phyloP scores from a whole-genome alignment of 2,329 filamentous ascomycete species.

The Xylariaceae sp. region DNA sequence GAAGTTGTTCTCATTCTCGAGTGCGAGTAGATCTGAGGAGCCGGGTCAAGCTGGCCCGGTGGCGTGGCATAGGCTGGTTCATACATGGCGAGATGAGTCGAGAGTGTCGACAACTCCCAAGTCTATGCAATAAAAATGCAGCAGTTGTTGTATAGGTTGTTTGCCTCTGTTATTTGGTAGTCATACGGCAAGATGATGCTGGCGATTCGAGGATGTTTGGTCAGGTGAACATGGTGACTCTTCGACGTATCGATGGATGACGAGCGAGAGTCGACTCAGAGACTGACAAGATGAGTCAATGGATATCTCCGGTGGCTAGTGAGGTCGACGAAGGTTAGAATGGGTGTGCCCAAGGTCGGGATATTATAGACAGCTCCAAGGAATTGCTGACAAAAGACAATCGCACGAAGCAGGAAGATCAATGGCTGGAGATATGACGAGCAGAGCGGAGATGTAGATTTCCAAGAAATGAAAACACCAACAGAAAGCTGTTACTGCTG shows the following conservation, averaged over 20 bases:
- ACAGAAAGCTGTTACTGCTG: background rate
- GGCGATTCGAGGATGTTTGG: background rate
- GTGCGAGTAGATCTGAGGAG: slow-evolving; percentile 42
- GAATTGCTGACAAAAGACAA: background rate
- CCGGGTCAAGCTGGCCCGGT: slow-evolving; percentile 29
- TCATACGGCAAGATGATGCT: background rate
- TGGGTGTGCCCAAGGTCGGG: background rate
- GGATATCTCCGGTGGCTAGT: background rate
- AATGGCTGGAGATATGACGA: slow-evolving; percentile 4
- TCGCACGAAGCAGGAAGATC: background rate
- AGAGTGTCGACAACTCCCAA: slow-evolving; percentile 8
- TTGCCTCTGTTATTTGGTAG: background rate
- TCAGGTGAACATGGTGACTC: background rate
- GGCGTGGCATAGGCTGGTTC: slow-evolving; percentile 29
- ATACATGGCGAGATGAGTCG: slow-evolving; percentile 26
- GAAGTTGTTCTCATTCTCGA: slow-evolving; percentile 53
- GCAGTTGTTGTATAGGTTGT: background rate
- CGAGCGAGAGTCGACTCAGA: background rate
- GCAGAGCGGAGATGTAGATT: background rate
- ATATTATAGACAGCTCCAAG: background rate
- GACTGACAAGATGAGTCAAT: slow-evolving; percentile 4
- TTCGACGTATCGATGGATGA: slow-evolving; percentile 1
- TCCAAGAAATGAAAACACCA: background rate
- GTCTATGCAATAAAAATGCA: slow-evolving; percentile 12
- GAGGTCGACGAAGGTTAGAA: slow-evolving; percentile 3